Base-by-base conservation (phyloP, 73 alveolate species). In the Uronychia setigera region DNA sequence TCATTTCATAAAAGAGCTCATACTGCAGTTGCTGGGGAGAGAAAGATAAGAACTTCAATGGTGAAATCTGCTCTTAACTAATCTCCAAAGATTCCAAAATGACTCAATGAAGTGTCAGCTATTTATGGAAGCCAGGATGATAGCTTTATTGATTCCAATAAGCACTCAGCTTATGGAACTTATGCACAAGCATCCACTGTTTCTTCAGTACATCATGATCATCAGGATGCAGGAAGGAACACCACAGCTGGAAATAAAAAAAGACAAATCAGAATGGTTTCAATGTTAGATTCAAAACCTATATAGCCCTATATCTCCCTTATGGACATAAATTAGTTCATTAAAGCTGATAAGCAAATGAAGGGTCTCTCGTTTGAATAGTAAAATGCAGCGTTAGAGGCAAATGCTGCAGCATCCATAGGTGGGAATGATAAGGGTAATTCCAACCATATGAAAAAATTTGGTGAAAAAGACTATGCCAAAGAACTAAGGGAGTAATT, bases 241-340 rank as follows among this genome's bases (percentile, higher is more conserved):
- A n/a, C n/a, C n/a, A n/a, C n/a, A n/a, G n/a, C n/a, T n/a, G n/a
- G n/a, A 46, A 19, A 5, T 19, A 46, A 46, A 5, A 46, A 46
- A 19, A 46, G 67, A 19, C 5, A 46, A 5, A 46, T 46, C 67
- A 5, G 67, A 5, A 46, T 46, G 67, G n/a, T 76, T 5, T 59
- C 81, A 25, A 25, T 33, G 27, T 59, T 81, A 0, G 82, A 82
- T 33, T 60, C 89, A 0, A 60, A 35, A 33, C 89, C 89, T 26
- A 46, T 82, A 0, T 67, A 82, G 32, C 89, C 89, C 30, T 82
- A 82, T 35, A 82, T 82, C 31, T 31, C 82, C 0, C 59, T 82
- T 0, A 78, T 82, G 5, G 77, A 80, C 0, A 58, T 82, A 34
- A 29, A 67, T 1, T 27, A 82, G 13, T 82, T 82, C 34, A 0